phyloP scores from a whole-genome alignment of 2,329 filamentous ascomycete genomes.

The Pseudogymnoascus sp. region DNA sequence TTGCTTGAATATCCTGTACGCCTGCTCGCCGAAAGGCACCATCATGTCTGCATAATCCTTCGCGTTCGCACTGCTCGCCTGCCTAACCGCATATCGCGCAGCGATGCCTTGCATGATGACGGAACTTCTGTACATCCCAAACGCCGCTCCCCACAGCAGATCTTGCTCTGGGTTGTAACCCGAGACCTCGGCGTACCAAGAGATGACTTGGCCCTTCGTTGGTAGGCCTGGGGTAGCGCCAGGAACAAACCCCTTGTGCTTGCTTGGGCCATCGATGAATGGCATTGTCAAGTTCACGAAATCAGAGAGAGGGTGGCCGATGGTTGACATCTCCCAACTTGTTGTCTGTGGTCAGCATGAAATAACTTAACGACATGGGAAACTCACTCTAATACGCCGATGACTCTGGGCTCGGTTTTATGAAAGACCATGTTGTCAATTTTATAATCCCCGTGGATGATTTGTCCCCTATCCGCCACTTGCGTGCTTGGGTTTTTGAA shows the following conservation, averaged over 20 bases:
- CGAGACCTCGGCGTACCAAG: slow-evolving; percentile 59
- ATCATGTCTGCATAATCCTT: slow-evolving; percentile 62
- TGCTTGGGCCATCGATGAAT: slow-evolving; percentile 33
- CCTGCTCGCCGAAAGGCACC: slow-evolving; percentile 65
- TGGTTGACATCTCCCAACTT: slow-evolving; percentile 94
- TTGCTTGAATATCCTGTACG: slow-evolving; percentile 63
- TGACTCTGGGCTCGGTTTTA: slow-evolving; percentile 76
- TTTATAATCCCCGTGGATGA: slow-evolving; percentile 96
- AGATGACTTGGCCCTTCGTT: slow-evolving; percentile 46
- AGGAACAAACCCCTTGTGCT: slow-evolving; percentile 31
- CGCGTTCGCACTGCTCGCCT: slow-evolving; percentile 84
- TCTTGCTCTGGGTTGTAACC: slow-evolving; percentile 64
- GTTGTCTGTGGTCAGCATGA: slow-evolving; percentile 2
- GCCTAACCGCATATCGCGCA: slow-evolving; percentile 71
- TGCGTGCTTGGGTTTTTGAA: slow-evolving; percentile 63
- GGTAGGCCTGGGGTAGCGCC: slow-evolving; percentile 47
- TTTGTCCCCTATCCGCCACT: slow-evolving; percentile 66
- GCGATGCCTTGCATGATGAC: slow-evolving; percentile 81
- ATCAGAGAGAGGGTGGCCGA: slow-evolving; percentile 92
- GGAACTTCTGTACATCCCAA: slow-evolving; percentile 52
- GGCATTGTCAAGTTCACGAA: slow-evolving; percentile 67
- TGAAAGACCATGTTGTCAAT: slow-evolving; percentile 88
- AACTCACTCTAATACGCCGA: slow-evolving; percentile 78
- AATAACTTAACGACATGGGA: slow-evolving; percentile 16
- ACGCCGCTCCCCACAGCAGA: slow-evolving; percentile 53